Percentiles rank a stretch among this genome's conserved stretches.
phyloP scores from a whole-genome alignment of 140 eudicot genomes.

The Oenanthe javanica region DNA sequence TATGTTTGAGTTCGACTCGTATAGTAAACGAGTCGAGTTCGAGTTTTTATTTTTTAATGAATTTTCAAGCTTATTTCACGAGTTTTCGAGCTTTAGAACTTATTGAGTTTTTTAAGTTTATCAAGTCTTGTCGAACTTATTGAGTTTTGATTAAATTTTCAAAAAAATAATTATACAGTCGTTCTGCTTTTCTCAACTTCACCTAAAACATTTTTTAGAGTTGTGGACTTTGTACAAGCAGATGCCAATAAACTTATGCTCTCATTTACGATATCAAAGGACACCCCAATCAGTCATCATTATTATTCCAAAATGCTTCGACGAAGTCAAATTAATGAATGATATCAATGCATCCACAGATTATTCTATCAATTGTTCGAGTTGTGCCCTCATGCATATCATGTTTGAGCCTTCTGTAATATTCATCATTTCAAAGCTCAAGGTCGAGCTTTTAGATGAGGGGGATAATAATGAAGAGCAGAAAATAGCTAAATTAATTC shows the following conservation, averaged over 20 bases:
- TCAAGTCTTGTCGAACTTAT: no score
- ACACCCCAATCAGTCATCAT: background rate
- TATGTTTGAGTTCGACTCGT: no score
- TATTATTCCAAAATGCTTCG: background rate
- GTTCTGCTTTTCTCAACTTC: no score
- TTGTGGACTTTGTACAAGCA: background rate
- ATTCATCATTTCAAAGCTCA: background rate
- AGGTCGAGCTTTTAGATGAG: background rate
- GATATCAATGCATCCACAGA: background rate
- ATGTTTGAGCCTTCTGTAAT: background rate
- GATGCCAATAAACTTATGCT: background rate
- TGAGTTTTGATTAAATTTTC: no score
- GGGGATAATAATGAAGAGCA: background rate
- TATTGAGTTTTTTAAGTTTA: no score
- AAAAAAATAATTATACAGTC: no score
- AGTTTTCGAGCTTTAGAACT: no score
- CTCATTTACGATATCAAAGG: background rate
- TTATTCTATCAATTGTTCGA: background rate
- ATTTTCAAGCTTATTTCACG: no score
- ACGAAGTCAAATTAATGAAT: background rate
- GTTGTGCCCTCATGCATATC: background rate
- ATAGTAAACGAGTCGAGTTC: no score
- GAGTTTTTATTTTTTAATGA: no score
- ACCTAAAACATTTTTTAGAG: no score
- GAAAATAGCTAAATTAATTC: background rate